Evolutionary conservation across 352 stramenopile species (phyloP).

Genomic region (Globisporangium perplexum): DNA sequence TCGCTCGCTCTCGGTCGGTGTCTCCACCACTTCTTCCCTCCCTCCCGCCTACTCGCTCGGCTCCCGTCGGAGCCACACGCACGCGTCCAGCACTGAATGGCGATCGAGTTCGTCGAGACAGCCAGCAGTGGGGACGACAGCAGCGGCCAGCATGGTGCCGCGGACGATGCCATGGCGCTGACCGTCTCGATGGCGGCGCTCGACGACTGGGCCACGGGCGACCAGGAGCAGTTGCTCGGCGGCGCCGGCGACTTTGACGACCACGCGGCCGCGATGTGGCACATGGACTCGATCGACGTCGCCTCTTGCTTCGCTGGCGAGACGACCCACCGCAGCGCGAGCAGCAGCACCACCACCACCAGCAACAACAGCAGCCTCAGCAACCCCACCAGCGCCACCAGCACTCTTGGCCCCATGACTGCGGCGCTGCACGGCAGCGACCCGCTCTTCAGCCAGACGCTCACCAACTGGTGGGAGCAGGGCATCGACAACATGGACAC

Average conservation of each 20-base stretch:
- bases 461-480: slow-evolving; percentile 7
- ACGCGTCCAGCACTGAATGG: slow-evolving; percentile 8
- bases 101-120: slow-evolving; percentile 14
- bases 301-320: slow-evolving; percentile 11
- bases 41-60: too few relatives aligned
- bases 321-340: neutral
- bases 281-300: slow-evolving; percentile 23
- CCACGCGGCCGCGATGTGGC: slow-evolving; percentile 20
- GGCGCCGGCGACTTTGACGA: slow-evolving; percentile 20
- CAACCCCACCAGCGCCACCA: too few relatives aligned
- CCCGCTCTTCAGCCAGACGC: slow-evolving; percentile 6
- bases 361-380: neutral
- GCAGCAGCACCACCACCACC: neutral
- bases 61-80: neutral
- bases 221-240: slow-evolving; percentile 10
- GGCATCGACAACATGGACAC: neutral
- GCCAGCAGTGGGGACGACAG: slow-evolving; percentile 5
- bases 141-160: slow-evolving; percentile 2
- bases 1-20: neutral
- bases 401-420: neutral
- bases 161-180: slow-evolving; percentile 7
- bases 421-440: neutral
- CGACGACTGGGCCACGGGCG: slow-evolving; percentile 19
- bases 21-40: neutral
- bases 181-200: slow-evolving; percentile 10